Evolutionary conservation across 202 grass and related monocot genomes (phyloP).

Genomic region (Sporobolus alterniflorus): DNA sequence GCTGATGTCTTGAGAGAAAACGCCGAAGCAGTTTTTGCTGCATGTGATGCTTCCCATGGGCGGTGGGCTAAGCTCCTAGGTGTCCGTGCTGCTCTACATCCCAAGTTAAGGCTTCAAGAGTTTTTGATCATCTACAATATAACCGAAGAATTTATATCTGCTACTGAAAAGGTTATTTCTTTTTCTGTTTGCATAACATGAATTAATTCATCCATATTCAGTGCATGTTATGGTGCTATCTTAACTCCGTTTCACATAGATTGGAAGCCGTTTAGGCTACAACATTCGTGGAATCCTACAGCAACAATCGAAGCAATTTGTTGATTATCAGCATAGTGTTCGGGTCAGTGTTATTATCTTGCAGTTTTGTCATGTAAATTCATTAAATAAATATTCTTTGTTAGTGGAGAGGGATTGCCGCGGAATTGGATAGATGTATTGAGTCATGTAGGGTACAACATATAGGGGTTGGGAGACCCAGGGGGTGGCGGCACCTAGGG

Average conservation of each 20-base stretch:
- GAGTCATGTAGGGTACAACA: too few species aligned
- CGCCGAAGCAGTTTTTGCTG: conserved; percentile 89
- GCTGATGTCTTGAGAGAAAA: conserved; percentile 98
- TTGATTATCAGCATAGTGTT: conserved; percentile 92
- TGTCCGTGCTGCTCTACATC: conserved; percentile 96
- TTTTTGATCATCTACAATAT: conserved; percentile 96
- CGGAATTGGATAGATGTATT: too few species aligned
- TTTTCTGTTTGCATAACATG: conserved; percentile 30
- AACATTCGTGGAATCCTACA: conserved; percentile 96
- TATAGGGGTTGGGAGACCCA: too few species aligned
- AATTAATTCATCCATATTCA: neutral
- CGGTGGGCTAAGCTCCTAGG: conserved; percentile 97
- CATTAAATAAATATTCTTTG: too few species aligned
- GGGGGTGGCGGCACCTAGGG: too few species aligned
- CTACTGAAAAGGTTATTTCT: conserved; percentile 89
- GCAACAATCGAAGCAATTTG: conserved; percentile 94
- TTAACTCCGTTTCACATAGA: conserved; percentile 42
- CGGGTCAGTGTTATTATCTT: conserved; percentile 55
- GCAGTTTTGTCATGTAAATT: conserved; percentile 6
- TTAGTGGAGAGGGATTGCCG: too few species aligned
- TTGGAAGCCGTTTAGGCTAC: conserved; percentile 98
- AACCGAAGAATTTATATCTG: conserved; percentile 91
- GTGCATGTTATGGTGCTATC: conserved; percentile 24
- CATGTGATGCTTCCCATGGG: conserved; percentile 96
- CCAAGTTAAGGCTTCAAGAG: conserved; percentile 94